Conservation (phyloP, 2,329 filamentous ascomycete species). For the Phialocephala subalpina region DNA sequence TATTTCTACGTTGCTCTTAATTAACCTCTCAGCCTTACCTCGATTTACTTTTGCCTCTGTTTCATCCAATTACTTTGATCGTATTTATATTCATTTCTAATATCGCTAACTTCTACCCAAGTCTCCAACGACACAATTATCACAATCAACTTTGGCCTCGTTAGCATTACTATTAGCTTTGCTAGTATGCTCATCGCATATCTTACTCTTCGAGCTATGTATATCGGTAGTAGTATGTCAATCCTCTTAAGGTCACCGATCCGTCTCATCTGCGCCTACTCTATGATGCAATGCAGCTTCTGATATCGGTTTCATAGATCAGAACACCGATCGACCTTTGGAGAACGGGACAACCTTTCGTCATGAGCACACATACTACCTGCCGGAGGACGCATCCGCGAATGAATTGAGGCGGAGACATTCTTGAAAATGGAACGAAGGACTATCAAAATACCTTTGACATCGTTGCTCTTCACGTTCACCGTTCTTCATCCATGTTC, state of each 20-base stretch:
- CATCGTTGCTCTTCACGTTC: too few species aligned
- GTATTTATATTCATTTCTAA: too few species aligned
- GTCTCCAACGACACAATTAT: constrained; percentile 12
- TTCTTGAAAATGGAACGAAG: too few species aligned
- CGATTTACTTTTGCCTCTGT: too few species aligned
- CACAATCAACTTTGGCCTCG: constrained; percentile 13
- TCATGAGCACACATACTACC: not conserved
- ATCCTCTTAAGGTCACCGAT: not conserved
- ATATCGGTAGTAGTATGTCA: not conserved
- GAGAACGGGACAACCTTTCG: not conserved
- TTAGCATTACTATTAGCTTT: constrained; percentile 6
- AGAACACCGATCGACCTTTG: not conserved
- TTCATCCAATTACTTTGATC: too few species aligned
- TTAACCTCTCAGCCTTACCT: not conserved
- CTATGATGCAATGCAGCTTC: not conserved
- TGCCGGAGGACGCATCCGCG: too few species aligned
- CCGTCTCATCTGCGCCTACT: not conserved
- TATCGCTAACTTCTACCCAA: not conserved
- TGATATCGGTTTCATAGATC: not conserved
- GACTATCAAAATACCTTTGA: too few species aligned
- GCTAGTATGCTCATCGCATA: constrained; percentile 5
- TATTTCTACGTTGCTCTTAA: too few species aligned
- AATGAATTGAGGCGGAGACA: too few species aligned
- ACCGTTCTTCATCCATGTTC: too few species aligned
- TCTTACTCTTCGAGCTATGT: constrained; percentile 11